phyloP scores from a whole-genome alignment of 257 asterid genomes.

The Mitragyna speciosa region DNA sequence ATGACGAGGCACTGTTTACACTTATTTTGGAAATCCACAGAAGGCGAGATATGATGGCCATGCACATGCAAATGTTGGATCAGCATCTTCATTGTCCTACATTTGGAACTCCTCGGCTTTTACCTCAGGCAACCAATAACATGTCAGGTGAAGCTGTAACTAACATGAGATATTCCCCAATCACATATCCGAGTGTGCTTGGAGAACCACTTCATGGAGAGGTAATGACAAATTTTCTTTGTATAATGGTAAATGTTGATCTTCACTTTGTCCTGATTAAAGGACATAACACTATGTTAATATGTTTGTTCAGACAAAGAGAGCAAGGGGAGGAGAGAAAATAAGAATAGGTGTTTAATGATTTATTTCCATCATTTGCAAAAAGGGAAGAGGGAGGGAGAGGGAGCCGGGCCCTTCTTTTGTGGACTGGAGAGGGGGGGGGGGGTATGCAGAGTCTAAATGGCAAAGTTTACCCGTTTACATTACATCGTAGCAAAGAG shows the following conservation, averaged over 20 bases:
- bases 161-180: conserved; percentile 85
- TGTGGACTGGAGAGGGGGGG: too few species aligned
- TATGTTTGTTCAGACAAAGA: not conserved
- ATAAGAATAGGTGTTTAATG: not conserved
- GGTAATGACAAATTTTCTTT: conserved; percentile 48
- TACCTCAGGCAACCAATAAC: conserved; percentile 75
- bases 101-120: conserved; percentile 91
- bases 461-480: not conserved
- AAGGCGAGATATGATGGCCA: conserved; percentile 95
- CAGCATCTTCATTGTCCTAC: conserved; percentile 98
- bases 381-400: not conserved
- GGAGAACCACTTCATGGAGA: conserved; percentile 99
- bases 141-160: conserved; percentile 75
- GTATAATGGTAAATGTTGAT: conserved; percentile 9
- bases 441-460: not conserved
- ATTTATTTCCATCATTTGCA: conserved; percentile 1
- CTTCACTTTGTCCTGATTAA: not conserved
- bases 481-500: not conserved
- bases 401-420: too few species aligned
- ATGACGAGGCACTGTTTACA: conserved; percentile 95
- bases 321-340: not conserved
- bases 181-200: conserved; percentile 95
- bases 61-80: conserved; percentile 98
- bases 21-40: conserved; percentile 89
- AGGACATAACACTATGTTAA: not conserved